Evolutionary conservation across 2,329 filamentous ascomycete species (phyloP).

Genomic region (Xylaria digitata): DNA sequence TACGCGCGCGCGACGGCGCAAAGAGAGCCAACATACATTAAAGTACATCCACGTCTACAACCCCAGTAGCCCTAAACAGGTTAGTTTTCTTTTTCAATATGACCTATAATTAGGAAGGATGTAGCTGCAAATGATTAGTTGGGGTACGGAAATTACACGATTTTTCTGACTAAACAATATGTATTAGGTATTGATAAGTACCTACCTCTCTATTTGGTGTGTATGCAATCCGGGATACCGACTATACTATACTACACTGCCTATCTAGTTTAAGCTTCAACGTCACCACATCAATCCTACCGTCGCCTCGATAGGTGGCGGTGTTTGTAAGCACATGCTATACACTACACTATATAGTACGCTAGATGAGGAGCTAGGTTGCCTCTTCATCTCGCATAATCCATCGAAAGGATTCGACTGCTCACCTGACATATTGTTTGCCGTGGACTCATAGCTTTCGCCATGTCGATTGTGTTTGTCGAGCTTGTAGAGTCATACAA

Average conservation of each 20-base stretch:
- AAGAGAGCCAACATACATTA: conserved; percentile 10
- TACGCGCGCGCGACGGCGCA: background rate
- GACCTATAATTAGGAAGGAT: conserved; percentile 21
- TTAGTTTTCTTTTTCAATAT: conserved; percentile 8
- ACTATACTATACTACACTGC: too few species aligned
- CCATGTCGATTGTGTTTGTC: background rate
- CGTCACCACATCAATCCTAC: too few species aligned
- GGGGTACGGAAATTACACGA: too few species aligned
- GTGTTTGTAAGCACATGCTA: too few species aligned
- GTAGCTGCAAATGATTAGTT: too few species aligned
- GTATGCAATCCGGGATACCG: too few species aligned
- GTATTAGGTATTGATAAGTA: background rate
- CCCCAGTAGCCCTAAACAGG: conserved; percentile 1
- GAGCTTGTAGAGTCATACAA: background rate
- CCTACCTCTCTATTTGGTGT: background rate
- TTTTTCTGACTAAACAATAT: background rate
- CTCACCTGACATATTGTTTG: background rate
- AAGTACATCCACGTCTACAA: background rate
- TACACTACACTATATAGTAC: too few species aligned
- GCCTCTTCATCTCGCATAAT: background rate
- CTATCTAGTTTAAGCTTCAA: too few species aligned
- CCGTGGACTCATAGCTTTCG: background rate
- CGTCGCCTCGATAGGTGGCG: too few species aligned
- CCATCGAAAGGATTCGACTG: background rate
- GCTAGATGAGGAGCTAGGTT: background rate